phyloP scores from a whole-genome alignment of 192 early-diverging fungal genomes.

The Podila horticola region DNA sequence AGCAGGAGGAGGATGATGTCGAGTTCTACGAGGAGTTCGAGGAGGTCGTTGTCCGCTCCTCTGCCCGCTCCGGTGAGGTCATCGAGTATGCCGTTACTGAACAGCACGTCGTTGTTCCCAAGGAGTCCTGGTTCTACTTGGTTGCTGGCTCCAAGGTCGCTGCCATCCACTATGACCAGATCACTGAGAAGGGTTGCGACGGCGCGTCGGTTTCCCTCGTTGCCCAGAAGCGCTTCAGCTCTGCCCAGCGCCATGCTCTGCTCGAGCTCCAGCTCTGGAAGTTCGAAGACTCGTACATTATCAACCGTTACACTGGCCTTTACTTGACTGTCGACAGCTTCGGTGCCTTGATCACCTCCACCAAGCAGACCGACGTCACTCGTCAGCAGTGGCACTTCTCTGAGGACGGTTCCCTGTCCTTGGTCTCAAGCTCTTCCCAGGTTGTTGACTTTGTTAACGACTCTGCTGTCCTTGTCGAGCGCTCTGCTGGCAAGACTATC shows the following conservation, averaged over 20 bases:
- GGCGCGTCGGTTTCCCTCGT: conserved; percentile 20
- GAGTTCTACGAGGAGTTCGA: conserved; percentile 51
- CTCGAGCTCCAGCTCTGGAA: conserved; percentile 50
- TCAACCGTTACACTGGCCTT: conserved; percentile 44
- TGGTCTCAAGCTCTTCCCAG: conserved; percentile 30
- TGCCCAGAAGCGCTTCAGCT: conserved; percentile 37
- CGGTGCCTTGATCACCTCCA: conserved; percentile 19
- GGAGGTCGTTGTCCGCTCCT: conserved; percentile 43
- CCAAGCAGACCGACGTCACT: conserved; percentile 27
- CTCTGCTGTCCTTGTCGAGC: conserved; percentile 43
- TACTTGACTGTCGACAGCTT: conserved; percentile 25
- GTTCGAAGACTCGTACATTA: conserved; percentile 35
- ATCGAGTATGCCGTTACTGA: conserved; percentile 43
- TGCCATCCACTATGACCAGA: conserved; percentile 16
- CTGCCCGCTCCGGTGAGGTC: conserved; percentile 11
- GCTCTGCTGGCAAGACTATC: conserved; percentile 39
- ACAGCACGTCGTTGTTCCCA: conserved; percentile 29
- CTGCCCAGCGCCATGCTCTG: conserved; percentile 33
- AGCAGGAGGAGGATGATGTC: conserved; percentile 29
- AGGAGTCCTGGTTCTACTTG: conserved; percentile 44
- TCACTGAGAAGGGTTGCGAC: conserved; percentile 27
- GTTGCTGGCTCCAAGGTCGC: conserved; percentile 39
- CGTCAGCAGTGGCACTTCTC: conserved; percentile 50
- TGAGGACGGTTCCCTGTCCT: conserved; percentile 31
- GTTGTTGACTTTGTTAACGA: conserved; percentile 50